Percentiles rank a stretch among this genome's conserved stretches.
phyloP scores from a whole-genome alignment of 1,284 basidiomycete genomes.

The Papiliotrema fonsecae region DNA sequence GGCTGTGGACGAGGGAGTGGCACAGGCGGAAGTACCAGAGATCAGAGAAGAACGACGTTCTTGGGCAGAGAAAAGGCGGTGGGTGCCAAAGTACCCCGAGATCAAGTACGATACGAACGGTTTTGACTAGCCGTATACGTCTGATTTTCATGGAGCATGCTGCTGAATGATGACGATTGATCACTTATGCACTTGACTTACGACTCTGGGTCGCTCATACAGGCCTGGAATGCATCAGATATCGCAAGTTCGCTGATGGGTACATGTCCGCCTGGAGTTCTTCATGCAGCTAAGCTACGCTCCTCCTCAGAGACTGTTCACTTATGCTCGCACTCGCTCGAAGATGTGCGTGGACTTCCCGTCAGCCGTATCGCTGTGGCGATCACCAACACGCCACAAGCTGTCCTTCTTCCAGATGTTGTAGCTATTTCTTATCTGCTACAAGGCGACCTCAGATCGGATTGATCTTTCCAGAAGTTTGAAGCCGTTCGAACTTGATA shows the following conservation, averaged over 20 bases:
- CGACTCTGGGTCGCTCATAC: too few relatives aligned
- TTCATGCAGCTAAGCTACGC: not conserved
- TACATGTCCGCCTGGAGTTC: not conserved
- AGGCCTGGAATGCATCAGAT: too few relatives aligned
- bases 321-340: not conserved
- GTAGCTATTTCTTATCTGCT: not conserved
- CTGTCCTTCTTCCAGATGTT: not conserved
- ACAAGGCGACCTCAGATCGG: not conserved
- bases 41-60: slow-evolving; percentile 57
- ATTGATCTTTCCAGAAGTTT: not conserved
- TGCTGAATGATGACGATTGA: not conserved
- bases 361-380: not conserved
- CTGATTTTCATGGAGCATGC: not conserved
- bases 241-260: too few relatives aligned
- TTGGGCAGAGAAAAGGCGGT: slow-evolving; percentile 33
- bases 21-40: slow-evolving; percentile 55
- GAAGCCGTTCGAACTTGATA: not conserved
- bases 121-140: not conserved
- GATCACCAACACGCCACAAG: not conserved
- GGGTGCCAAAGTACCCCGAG: slow-evolving; percentile 57
- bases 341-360: not conserved
- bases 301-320: not conserved
- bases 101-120: slow-evolving; percentile 63
- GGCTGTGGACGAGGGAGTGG: slow-evolving; percentile 65
- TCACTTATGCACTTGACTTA: too few relatives aligned